Evolutionary conservation across 1,284 basidiomycete species (phyloP).

Genomic region (Naganishia albida): DNA sequence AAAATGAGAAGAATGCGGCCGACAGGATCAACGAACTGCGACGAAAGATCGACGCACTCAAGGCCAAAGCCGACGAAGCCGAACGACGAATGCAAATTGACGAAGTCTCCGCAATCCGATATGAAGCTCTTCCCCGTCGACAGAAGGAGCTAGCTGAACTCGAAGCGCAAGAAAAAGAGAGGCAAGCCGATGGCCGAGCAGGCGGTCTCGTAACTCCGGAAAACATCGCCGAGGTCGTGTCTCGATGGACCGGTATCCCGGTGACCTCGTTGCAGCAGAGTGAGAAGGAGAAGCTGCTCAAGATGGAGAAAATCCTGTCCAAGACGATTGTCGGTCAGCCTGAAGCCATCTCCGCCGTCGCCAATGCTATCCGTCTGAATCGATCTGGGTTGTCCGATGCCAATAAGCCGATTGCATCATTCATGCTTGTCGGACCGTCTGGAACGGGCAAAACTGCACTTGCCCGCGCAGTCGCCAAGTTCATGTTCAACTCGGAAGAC

Average conservation of each 20-base stretch:
- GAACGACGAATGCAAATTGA: constrained; percentile 82
- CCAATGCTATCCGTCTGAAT: constrained; percentile 61
- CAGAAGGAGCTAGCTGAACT: constrained; percentile 66
- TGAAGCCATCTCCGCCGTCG: constrained; percentile 61
- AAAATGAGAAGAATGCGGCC: constrained; percentile 82
- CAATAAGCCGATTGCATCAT: constrained; percentile 59
- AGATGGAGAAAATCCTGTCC: constrained; percentile 56
- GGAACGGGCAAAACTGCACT: constrained; percentile 62
- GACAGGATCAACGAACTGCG: constrained; percentile 81
- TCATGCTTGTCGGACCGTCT: constrained; percentile 58
- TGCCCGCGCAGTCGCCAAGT: constrained; percentile 57
- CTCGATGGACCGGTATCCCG: constrained; percentile 57
- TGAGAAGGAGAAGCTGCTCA: constrained; percentile 57
- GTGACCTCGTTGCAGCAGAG: constrained; percentile 51
- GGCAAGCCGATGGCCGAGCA: constrained; percentile 43
- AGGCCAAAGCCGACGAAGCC: constrained; percentile 90
- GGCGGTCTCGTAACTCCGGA: constrained; percentile 54
- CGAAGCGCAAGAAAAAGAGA: constrained; percentile 55
- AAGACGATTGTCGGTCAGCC: constrained; percentile 61
- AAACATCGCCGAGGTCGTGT: constrained; percentile 60
- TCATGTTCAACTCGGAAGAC: constrained; percentile 60
- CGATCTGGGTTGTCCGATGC: constrained; percentile 61
- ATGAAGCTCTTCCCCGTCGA: constrained; percentile 92
- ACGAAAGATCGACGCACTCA: constrained; percentile 85
- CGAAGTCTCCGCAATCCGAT: constrained; percentile 77